Base-by-base conservation (phyloP, 2,329 filamentous ascomycete genomes). In the Coleophoma eucalyptorum region DNA sequence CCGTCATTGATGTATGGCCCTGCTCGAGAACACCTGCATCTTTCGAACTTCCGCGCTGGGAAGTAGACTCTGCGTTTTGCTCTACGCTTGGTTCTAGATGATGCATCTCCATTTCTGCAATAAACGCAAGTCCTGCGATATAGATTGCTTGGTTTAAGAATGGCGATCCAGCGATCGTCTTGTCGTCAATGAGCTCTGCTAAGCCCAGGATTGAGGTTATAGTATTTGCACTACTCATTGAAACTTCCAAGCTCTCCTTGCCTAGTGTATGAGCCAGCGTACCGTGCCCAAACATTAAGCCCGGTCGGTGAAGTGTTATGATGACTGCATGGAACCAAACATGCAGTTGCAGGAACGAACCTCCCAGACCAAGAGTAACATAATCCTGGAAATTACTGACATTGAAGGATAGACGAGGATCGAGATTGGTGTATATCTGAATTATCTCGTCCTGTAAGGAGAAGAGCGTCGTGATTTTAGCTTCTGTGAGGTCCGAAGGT, bases 111-210 rank as follows among this genome's bases (percentile, higher is more conserved):
- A 32, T 34, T 15, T 50, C 48, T 16, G 48, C 48, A 18, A 50
- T 50, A 33, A 50, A 50, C 11, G 42, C 42, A 31, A 50, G 48
- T 6, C 48, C 48, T 3, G 48, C 48, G 32, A 50, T 50, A 18
- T 50, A 31, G 15, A 50, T 40, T 8, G 48, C 48, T 33, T 50
- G 48, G 13, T 50, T 40, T 15, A 50, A 15, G 26, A 50, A 50
- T 40, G 48, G 48, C n/a, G 26, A 45, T 3, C 41, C 42, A 15
- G 35, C 34, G 13, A 46, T 37, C 11, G 48, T 31, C n/a, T 50
- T 50, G 10, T 19, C 21, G 18, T 50, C 48, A 15, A 50, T 40
- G 5, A 50, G 41, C 31, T 50, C 48, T 18, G 42, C 48, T 8
- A 50, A 42, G 26, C 48, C 42, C n/a, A 50, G 42, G 31, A 45